Evolutionary conservation across 352 stramenopile genomes (phyloP), one percentile per base, ranked within the genome.

Genomic region (Pythium rishiriense): DNA sequence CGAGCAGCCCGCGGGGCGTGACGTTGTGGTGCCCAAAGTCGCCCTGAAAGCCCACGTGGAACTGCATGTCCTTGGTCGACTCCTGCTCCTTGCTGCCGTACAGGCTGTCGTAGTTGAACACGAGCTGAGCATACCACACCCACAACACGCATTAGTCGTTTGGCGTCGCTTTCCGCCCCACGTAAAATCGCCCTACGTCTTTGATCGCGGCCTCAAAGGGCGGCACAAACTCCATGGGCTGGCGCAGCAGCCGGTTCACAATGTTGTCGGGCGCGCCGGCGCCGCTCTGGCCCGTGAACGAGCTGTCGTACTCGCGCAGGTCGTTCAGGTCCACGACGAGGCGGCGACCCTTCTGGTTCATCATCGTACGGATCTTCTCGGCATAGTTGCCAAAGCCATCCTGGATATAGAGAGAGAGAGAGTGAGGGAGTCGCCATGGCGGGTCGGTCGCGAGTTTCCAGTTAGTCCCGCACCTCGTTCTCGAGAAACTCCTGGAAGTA

Each of bases 21-120:
- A 98, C 87, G 43, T 98, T 90, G 64, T 95, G 78, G 54, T 90
- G 79, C 12, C 93, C 94, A 52, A 99, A 98, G 57, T 96, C 88
- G 28, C 97, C 97, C 29, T 93, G 84, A 45, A 98, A 97, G 29
- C 88, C 94, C 9, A 98, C 86, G 63, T 97, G 79, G 61, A 97
- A 90, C 58, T 88, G 73, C 75, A 91, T 83, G 52, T 89, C 82
- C 66, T 90, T 89, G 51, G 64, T 83, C 29, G 64, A 65, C 31
- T 89, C 80, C 2, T 75, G 69, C 69, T 91, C 85, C 56, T 93
- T 93, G 76, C 79, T 84, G 35, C 83, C 83, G 60, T 91, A 90
- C 33, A 90, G 61, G 66, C 80, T 91, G 72, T 96, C 79, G 50
- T 87, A 70, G 72, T 91, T 92, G 62, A 93, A 89, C 54, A 94